Conservation (phyloP, 192 early-diverging fungal species). For the Linnemannia zychae region DNA sequence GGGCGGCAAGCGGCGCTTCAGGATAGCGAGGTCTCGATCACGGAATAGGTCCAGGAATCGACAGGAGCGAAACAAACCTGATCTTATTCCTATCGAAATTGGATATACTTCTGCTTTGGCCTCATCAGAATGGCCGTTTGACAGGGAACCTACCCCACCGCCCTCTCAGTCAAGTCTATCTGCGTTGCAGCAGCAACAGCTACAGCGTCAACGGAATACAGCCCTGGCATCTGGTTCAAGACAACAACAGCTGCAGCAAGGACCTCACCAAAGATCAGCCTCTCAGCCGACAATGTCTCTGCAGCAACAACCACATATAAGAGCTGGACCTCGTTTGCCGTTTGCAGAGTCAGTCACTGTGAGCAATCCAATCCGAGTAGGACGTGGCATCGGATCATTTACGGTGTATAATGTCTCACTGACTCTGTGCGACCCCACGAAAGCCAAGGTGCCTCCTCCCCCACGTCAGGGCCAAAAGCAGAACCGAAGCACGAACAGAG, state of each 20-base stretch:
- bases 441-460: neutral
- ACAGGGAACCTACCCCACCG: slow-evolving; percentile 6
- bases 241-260: slow-evolving; percentile 1
- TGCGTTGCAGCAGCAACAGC: neutral
- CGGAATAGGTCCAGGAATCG: slow-evolving; percentile 34
- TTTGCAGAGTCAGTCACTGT: slow-evolving; percentile 49
- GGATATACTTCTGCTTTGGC: slow-evolving; percentile 21
- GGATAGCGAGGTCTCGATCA: slow-evolving; percentile 36
- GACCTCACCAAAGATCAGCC: neutral
- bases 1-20: slow-evolving; percentile 32
- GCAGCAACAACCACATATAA: neutral
- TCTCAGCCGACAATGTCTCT: neutral
- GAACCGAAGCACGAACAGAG: neutral
- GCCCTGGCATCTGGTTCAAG: neutral
- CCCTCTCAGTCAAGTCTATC: neutral
- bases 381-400: slow-evolving; percentile 44
- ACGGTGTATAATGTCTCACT: slow-evolving; percentile 36
- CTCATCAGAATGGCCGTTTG: slow-evolving; percentile 44
- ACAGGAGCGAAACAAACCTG: slow-evolving; percentile 23
- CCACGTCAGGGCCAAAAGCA: neutral
- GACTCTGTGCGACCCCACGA: slow-evolving; percentile 35
- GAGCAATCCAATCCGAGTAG: slow-evolving; percentile 40
- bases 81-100: slow-evolving; percentile 33
- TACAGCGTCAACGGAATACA: neutral
- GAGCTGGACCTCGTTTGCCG: slow-evolving; percentile 35